phyloP scores from a whole-genome alignment of 1,139 yeast genomes.

The Debaryomyces nepalensis region DNA sequence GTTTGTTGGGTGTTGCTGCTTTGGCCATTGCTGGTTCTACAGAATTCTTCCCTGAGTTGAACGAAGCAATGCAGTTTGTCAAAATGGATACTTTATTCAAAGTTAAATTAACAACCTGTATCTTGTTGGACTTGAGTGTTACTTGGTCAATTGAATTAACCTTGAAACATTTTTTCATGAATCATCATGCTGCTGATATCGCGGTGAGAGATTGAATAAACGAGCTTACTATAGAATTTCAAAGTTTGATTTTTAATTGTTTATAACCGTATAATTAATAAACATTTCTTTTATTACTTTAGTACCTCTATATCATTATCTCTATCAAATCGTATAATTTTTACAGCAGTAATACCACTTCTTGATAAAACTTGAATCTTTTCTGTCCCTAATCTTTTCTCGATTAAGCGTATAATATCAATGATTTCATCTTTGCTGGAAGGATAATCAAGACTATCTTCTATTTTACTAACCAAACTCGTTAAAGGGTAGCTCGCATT shows the following conservation, averaged over 20 bases:
- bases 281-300: constrained; percentile 13
- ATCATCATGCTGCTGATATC: constrained; percentile 89
- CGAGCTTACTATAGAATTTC: constrained; percentile 8
- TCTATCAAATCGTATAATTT: constrained; percentile 33
- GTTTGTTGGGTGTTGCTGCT: constrained; percentile 87
- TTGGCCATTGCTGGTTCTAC: constrained; percentile 92
- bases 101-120: constrained; percentile 70
- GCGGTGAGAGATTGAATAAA: constrained; percentile 51
- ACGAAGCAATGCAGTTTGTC: constrained; percentile 89
- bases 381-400: constrained; percentile 22
- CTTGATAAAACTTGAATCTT: constrained; percentile 23
- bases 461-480: constrained; percentile 32
- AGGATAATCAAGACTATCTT: constrained; percentile 42
- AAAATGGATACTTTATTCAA: constrained; percentile 82
- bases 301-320: constrained; percentile 27
- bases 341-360: constrained; percentile 33
- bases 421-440: constrained; percentile 36
- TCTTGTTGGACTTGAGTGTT: constrained; percentile 75
- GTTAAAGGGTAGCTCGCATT: constrained; percentile 28
- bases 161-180: constrained; percentile 86
- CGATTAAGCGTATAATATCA: constrained; percentile 31
- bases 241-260: constrained; percentile 4
- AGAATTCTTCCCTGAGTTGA: constrained; percentile 92
- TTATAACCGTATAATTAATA: constrained; percentile 12
- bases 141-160: constrained; percentile 81